A percentile compares a stretch with the other conserved stretches of the same genome.
Evolutionary conservation across 2,329 filamentous ascomycete genomes (phyloP).

Genomic region (Fusarium albidum): DNA sequence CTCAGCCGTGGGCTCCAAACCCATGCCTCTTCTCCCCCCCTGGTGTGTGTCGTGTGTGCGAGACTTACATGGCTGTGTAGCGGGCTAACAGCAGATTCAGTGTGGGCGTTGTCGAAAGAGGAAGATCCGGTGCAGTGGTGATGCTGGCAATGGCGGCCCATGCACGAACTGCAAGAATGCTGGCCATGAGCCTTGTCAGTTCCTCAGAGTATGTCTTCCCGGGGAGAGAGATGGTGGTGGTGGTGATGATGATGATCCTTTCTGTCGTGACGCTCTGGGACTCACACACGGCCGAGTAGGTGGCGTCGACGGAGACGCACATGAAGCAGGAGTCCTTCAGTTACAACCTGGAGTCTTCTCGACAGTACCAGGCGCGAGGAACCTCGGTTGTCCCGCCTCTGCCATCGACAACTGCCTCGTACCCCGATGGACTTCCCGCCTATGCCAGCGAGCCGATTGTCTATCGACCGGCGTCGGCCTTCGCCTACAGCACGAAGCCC

Average conservation of each 20-base stretch:
- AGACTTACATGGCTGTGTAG: constrained; percentile 35
- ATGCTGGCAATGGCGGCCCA: constrained; percentile 76
- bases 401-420: constrained; percentile 20
- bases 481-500: constrained; percentile 37
- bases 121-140: constrained; percentile 94
- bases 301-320: constrained; percentile 44
- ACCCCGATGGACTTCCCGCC: constrained; percentile 31
- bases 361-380: constrained; percentile 42
- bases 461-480: constrained; percentile 33
- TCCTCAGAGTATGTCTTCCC: constrained; percentile 73
- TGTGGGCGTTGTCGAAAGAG: constrained; percentile 89
- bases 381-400: constrained; percentile 25
- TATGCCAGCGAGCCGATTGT: constrained; percentile 23
- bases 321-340: constrained; percentile 38
- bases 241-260: no score
- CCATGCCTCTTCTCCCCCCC: constrained; percentile 9
- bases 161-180: constrained; percentile 85
- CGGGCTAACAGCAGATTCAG: constrained; percentile 55
- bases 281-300: constrained; percentile 30
- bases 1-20: not conserved
- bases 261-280: not conserved
- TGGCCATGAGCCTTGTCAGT: constrained; percentile 76
- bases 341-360: constrained; percentile 44
- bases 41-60: constrained; percentile 37
- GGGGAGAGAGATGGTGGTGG: not conserved